These are phyloP conservation scores for Penicillium sp. DNA, from an alignment of 2,329 filamentous ascomycete species.

Conservation along the genomic window DNA sequence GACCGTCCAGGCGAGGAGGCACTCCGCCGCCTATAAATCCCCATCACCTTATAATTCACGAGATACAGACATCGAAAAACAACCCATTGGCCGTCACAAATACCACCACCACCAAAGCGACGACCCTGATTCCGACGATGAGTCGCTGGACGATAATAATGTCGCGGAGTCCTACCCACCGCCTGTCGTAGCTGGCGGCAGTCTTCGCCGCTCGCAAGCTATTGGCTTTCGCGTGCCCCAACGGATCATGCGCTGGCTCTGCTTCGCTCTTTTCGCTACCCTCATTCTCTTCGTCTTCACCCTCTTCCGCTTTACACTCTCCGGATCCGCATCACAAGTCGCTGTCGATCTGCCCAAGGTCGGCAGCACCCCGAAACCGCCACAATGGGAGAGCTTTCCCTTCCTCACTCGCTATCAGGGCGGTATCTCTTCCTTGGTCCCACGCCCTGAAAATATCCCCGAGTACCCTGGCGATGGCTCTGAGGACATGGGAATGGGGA, in stretches of 20 bases:
- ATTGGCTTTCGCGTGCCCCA: conserved; percentile 64
- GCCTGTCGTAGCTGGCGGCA: conserved; percentile 33
- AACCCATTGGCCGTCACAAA: conserved; percentile 21
- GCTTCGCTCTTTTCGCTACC: conserved; percentile 65
- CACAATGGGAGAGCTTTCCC: conserved; percentile 78
- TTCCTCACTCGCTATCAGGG: conserved; percentile 89
- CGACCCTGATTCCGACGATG: conserved; percentile 26
- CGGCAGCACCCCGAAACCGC: conserved; percentile 56
- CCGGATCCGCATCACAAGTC: conserved; percentile 30
- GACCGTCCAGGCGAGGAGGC: conserved; percentile 33
- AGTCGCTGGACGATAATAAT: conserved; percentile 19
- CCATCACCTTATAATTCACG: conserved; percentile 21
- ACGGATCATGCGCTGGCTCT: conserved; percentile 74
- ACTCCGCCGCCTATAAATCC: conserved; percentile 28
- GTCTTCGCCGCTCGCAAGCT: conserved; percentile 34
- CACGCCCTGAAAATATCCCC: conserved; percentile 64
- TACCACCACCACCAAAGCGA: conserved; percentile 23
- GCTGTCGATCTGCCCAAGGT: conserved; percentile 53
- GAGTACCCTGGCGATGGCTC: conserved; percentile 70
- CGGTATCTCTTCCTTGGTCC: conserved; percentile 70
- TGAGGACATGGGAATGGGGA: conserved; percentile 55
- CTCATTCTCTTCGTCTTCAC: conserved; percentile 75
- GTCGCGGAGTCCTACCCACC: conserved; percentile 49
- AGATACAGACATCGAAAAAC: conserved; percentile 37
- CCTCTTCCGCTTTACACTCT: conserved; percentile 69